Conservation (phyloP, 345 rosid species). For the Nephelium lappaceum region DNA sequence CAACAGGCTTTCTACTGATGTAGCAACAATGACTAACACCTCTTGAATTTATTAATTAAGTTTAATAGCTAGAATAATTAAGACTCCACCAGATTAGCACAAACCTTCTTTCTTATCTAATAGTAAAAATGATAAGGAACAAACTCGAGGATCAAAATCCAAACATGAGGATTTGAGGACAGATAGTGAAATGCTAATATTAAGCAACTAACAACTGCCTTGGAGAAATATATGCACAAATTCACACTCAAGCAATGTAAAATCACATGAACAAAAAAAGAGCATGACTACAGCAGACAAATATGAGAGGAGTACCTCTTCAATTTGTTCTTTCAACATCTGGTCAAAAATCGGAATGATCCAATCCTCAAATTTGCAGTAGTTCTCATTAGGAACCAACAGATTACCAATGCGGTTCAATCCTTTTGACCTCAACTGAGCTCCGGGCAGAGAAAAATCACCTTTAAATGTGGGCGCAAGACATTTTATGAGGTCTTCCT, state of each 20-base stretch:
- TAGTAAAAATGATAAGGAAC: neutral
- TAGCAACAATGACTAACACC: neutral
- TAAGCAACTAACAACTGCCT: neutral
- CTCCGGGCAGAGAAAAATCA: conserved; percentile 82
- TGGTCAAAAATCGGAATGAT: conserved; percentile 84
- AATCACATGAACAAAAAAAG: neutral
- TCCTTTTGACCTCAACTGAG: conserved; percentile 75
- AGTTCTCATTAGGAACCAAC: conserved; percentile 91
- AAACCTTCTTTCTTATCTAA: neutral
- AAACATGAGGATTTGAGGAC: neutral
- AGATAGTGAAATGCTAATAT: conserved; percentile 7
- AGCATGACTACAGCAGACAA: neutral
- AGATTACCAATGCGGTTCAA: conserved; percentile 92
- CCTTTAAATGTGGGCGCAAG: conserved; percentile 94
- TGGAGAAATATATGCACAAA: neutral
- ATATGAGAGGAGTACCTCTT: conserved; percentile 55
- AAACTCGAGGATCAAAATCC: conserved; percentile 4
- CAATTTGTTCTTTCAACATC: conserved; percentile 88
- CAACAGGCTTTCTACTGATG: neutral
- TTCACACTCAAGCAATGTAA: neutral
- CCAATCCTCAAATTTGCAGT: conserved; percentile 99
- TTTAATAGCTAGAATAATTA: neutral
- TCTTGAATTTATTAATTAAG: neutral
- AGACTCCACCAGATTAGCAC: neutral
- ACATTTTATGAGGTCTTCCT: conserved; percentile 96